These are phyloP conservation scores for Litchi chinensis DNA, from an alignment of 345 rosid species.

Conservation along the genomic window DNA sequence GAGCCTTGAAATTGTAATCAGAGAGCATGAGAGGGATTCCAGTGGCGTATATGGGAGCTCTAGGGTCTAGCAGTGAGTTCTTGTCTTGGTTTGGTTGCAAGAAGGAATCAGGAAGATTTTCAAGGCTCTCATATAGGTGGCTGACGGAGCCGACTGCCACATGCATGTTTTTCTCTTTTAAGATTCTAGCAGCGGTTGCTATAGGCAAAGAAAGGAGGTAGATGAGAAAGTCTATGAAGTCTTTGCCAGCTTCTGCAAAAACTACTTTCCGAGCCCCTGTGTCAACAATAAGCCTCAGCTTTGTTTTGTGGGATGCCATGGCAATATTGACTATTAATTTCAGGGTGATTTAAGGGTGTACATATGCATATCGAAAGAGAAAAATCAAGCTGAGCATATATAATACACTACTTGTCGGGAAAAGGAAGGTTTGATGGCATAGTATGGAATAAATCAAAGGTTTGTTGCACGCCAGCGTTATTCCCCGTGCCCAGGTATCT, in stretches of 20 bases:
- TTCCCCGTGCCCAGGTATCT: too few species aligned
- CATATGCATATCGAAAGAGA: too few species aligned
- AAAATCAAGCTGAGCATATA: too few species aligned
- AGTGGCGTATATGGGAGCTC: neutral
- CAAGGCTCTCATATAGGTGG: conserved; percentile 9
- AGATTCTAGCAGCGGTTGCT: conserved; percentile 2
- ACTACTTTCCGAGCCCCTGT: conserved; percentile 7
- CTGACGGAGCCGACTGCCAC: conserved; percentile 22
- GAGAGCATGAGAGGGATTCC: neutral
- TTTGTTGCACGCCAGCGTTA: too few species aligned
- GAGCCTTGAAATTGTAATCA: neutral
- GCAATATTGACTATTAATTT: too few species aligned
- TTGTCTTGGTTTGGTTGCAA: conserved; percentile 10
- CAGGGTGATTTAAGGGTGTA: too few species aligned
- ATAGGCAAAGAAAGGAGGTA: conserved; percentile 27
- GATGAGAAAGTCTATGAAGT: conserved; percentile 28
- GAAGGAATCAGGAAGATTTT: conserved; percentile 1
- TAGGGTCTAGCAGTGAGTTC: conserved; percentile 3
- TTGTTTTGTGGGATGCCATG: neutral
- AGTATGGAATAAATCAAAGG: too few species aligned
- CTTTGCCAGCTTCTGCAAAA: conserved; percentile 21
- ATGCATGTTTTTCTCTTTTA: neutral
- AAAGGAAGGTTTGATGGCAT: too few species aligned
- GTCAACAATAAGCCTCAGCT: conserved; percentile 25
- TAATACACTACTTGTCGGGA: too few species aligned